Evolutionary conservation across 169 alveolate genomes (phyloP), one percentile per base, ranked within the genome.

Genomic region (Cryptosporidium parvum): DNA sequence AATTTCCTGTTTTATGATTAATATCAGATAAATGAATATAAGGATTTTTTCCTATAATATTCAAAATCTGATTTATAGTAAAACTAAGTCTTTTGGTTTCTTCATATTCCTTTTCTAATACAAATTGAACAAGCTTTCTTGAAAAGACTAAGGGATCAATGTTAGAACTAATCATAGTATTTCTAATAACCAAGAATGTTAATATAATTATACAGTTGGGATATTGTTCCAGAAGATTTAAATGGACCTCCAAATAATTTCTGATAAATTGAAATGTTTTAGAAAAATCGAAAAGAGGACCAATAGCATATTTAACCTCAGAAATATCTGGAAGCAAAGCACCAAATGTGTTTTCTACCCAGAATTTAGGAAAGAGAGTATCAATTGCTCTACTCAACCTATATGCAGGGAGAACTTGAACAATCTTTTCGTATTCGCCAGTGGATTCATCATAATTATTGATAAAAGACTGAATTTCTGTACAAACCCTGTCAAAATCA

Each of bases 271-370:
- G 6, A 26, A 80, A 62, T 48, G 51, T 12, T 9, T 62, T 80
- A 18, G 42, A 45, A 14, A 80, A 42, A 23, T 80, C 52, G 10
- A 80, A 23, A 12, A 80, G 69, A 31, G 89, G 75, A 48, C 21
- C 29, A 9, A 65, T 23, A 12, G 68, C 61, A 59, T 59, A 39
- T 45, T 80, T 80, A 0, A 80, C 48, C 16, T 61, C 73, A 37
- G 56, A 62, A 42, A 61, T 42, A 37, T 10, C 29, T 44, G 89
- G 89, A 10, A 80, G 26, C 42, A 48, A 21, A 61, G 37, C 68
- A 80, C 75, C 89, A 45, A 62, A 80, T 42, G 65, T 42, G 26
- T 21, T 62, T 44, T 59, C 39, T 4, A 26, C 75, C 89, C 89
- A 80, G 21, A 62, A 37, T 35, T 7, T 39, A 7, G 89, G 75